Evolutionary conservation across 805 yeast species (phyloP), one percentile per base, ranked within the genome.

Genomic region (Candida morakotiae): DNA sequence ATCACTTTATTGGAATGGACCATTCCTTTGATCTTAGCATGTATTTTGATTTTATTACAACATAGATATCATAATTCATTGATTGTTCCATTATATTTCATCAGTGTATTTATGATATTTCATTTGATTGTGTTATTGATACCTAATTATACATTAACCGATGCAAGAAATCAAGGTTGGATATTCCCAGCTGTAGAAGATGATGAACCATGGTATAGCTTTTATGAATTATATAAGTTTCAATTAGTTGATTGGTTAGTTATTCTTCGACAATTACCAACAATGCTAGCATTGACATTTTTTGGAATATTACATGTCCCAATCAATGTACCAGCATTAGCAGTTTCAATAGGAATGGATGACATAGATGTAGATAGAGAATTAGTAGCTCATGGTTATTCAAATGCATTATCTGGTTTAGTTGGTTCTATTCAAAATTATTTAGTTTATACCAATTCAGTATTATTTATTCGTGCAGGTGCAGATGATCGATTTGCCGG

Each of bases 301-400:
- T 93, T 93, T 53, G 98, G 98, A 9, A 83, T 93, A 27, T 64
- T 93, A 38, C 98, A 93, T 52, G 98, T 93, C 9, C 98, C 98
- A 3, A 93, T 93, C 42, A 93, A 93, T 56, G 97, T 93, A 10
- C 98, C 98, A 1, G 98, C 98, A 0, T 69, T 93, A 32, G 97
- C 98, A 0, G 93, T 89, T 13, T 83, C 95, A 5, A 75, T 87
- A 1, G 86, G 87, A 3, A 82, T 85, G 74, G 93, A 85, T 58
- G 81, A 81, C 39, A 77, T 85, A 47, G 95, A 89, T 55, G 95
- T 93, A 28, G 95, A 93, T 58, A 73, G 89, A 41, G 98, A 93
- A 61, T 72, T 93, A 40, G 82, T 91, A 22, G 97, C 97, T 0
- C 98, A 93, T 61, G 98, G 98, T 3, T 73, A 83, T 42, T 86